Base-by-base conservation (phyloP, 2,329 filamentous ascomycete genomes). In the Penicillium occitanis region DNA sequence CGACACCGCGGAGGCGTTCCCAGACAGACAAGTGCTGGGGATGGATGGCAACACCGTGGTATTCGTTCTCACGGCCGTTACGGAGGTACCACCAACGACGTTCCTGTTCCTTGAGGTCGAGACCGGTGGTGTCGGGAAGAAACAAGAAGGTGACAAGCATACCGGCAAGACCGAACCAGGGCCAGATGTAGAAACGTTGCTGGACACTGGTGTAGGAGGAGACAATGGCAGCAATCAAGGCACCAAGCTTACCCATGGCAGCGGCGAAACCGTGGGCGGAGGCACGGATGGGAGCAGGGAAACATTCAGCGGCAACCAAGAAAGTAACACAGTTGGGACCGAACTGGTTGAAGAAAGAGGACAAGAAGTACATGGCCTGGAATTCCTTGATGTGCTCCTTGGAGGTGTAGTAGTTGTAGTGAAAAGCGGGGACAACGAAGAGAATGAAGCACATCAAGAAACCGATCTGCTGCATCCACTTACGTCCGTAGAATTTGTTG, bases 281-380 rank as follows among this genome's bases (percentile, higher is more conserved):
- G 71, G 94, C 94, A 73, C 94, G 93, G 71, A 98, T 89, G 10
- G 93, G 91, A 0, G 93, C 97, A 10, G 94, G 94, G 85, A 92
- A 98, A n/a, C 97, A 92, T 78, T 98, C 94, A 51, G 92, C 94
- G 51, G 94, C 94, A 42, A 96, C 91, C 71, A 98, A 87, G 90
- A 98, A 98, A 69, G 93, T 97, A 73, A 97, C 93, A 57, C 88
- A 90, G 86, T 98, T 98, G 79, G 94, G 94, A 13, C 94, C 94
- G 75, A 98, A 98, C 78, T 98, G 94, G 86, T 97, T 97, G 89
- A 98, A 98, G 85, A 98, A 98, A 28, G 92, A 96, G 7, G 92
- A 96, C 72, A 98, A 79, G 82, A 97, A 97, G 86, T 97, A 97
- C 92, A 98, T 97, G 76, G 93, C 88, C 83, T 97, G 93, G 89